Conservation (phyloP, 2,329 filamentous ascomycete genomes). For the Madurella mycetomatis region DNA sequence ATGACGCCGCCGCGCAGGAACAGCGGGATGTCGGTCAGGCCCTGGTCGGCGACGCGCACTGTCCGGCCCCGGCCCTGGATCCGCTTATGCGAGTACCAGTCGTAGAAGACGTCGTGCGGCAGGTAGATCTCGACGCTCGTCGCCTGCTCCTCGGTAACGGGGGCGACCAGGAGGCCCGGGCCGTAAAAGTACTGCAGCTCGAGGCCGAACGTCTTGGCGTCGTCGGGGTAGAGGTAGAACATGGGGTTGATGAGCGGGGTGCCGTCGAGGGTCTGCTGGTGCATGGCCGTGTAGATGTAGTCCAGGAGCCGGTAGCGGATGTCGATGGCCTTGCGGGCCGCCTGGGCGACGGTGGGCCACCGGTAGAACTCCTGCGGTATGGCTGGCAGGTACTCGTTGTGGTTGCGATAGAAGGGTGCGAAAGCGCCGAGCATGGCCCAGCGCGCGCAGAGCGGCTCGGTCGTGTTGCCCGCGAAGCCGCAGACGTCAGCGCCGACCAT, state of each 20-base stretch:
- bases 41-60: constrained; percentile 38
- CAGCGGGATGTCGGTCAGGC: constrained; percentile 55
- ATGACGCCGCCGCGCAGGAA: constrained; percentile 63
- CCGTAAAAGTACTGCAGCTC: constrained; percentile 48
- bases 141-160: constrained; percentile 41
- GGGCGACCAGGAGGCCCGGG: constrained; percentile 40
- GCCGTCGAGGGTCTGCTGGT: constrained; percentile 57
- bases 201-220: constrained; percentile 37
- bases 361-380: constrained; percentile 69
- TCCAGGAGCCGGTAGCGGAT: constrained; percentile 67
- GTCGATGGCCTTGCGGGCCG: constrained; percentile 61
- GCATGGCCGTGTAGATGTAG: constrained; percentile 69
- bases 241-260: constrained; percentile 63
- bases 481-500: constrained; percentile 73
- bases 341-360: constrained; percentile 56
- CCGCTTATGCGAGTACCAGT: constrained; percentile 45
- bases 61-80: constrained; percentile 39
- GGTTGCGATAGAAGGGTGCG: constrained; percentile 71
- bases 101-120: constrained; percentile 46
- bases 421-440: constrained; percentile 73
- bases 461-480: constrained; percentile 65
- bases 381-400: constrained; percentile 47
- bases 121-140: constrained; percentile 44
- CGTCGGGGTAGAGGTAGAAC: constrained; percentile 63
- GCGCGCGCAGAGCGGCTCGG: constrained; percentile 66